Evolutionary conservation across 805 yeast species (phyloP), one percentile per base, ranked within the genome.

Genomic region (Wickerhamiella vanderwaltii): DNA sequence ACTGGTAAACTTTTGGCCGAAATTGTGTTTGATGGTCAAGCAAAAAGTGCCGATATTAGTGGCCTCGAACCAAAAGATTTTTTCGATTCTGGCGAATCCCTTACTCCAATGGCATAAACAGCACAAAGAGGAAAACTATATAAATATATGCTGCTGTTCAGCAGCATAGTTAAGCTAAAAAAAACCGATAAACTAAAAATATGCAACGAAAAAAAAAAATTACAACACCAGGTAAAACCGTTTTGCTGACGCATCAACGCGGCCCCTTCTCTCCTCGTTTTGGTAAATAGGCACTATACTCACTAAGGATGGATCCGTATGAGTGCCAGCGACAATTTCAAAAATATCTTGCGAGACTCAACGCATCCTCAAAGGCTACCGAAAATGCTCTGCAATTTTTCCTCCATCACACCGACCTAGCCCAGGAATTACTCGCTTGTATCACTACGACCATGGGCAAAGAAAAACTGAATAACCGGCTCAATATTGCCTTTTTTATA

Each of bases 1-100:
- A 87, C 96, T 0, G 98, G 98, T n/a, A 76, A 84, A 55, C 70
- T 91, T 29, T 71, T 88, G 77, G 77, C 94, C 48, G 97, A 88
- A 62, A 54, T 88, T 42, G 60, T 88, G 35, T 60, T 88, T 34
- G 96, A 88, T 39, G 97, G 96, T 9, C 75, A 73, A 49, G 79
- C 80, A 6, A 67, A 62, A 28, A 73, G 84, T 45, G 91, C 95
- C 19, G 84, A 81, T 56, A 73, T 87, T 22, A 69, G 78, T 24
- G 81, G 87, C 4, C 68, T 91, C 41, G 93, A 85, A 57, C 98
- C 98, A 13, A 71, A 81, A 35, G 63, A 81, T 41, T 86, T 82
- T 57, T 91, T 91, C 55, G 95, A 59, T 5, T 15, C 36, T 3
- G 17, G 37, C n/a, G n/a, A n/a, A n/a, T n/a, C n/a, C n/a, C n/a